Base-by-base conservation (phyloP, 75 land plant genomes). In the Cunninghamia lanceolata region DNA sequence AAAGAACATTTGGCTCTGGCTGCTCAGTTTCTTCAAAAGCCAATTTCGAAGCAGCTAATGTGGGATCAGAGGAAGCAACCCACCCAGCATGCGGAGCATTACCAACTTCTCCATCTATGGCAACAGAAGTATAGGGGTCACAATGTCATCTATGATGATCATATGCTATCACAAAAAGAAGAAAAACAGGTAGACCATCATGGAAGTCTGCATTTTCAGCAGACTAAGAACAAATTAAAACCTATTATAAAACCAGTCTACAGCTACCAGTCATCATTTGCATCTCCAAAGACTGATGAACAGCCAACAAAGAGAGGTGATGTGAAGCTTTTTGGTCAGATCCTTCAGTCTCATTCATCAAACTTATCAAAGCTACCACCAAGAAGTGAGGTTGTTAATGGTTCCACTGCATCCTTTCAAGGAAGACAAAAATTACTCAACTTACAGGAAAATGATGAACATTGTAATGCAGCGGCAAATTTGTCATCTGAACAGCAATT, bases 291-390 rank as follows among this genome's bases (percentile, higher is more conserved):
- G 82, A 43, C 82, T 2, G 92, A 90, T 3, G 87, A 77, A 47
- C 89, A 86, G 63, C 13, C 84, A 38, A 14, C n/a, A 9, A 83
- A 76, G 46, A 86, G 84, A 56, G 93, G 92, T 50, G 89, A 93
- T 88, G 87, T 94, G 11, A 94, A 91, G 75, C 81, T 94, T 15
- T 94, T 94, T 87, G 95, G 95, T 86, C 66, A 94, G 90, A 75
- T 35, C 17, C 89, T 92, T 35, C 89, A 92, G 10, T 89, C 84
- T 50, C 77, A 88, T 75, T 76, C 90, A 34, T 45, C 86, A 53
- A 75, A 35, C 39, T 0, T 75, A 75, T 75, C 42, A 32, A 75
- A 75, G 6, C 42, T 75, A 6, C 78, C 39, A 15, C 42, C 25
- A 15, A 35, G 9, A 75, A 75, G 15, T 38, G 39, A 75, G 14